phyloP scores from a whole-genome alignment of 2,329 filamentous ascomycete species.

The Thelonectria olida region DNA sequence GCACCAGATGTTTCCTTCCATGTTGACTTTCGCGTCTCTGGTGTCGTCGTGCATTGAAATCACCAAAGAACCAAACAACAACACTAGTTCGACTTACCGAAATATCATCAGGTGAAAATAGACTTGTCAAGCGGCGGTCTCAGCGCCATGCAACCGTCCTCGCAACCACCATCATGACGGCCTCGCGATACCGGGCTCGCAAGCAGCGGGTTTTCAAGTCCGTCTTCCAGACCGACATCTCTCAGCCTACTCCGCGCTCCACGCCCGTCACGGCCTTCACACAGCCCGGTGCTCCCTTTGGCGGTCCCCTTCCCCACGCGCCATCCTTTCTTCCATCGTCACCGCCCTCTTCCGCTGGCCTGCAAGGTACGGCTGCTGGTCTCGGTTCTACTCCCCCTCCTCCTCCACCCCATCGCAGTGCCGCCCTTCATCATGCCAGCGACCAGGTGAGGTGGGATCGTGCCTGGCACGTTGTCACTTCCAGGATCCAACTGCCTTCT shows the following conservation, averaged over 20 bases:
- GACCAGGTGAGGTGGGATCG: constrained; percentile 68
- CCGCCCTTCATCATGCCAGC: constrained; percentile 40
- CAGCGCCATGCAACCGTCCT: constrained; percentile 29
- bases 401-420: constrained; percentile 31
- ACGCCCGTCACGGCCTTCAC: constrained; percentile 47
- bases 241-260: constrained; percentile 57
- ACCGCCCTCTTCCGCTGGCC: constrained; percentile 1
- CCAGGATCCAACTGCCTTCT: constrained; percentile 64
- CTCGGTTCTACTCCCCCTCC: constrained; percentile 27
- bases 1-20: not conserved
- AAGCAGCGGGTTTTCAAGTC: constrained; percentile 63
- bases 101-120: not conserved
- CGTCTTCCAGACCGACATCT: constrained; percentile 63
- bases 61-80: constrained; percentile 16
- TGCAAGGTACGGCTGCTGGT: not conserved
- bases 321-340: constrained; percentile 14
- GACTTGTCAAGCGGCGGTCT: too few species aligned
- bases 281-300: constrained; percentile 57
- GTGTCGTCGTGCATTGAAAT: not conserved
- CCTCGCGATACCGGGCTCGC: constrained; percentile 56
- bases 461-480: constrained; percentile 70
- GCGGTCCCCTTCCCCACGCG: constrained; percentile 45
- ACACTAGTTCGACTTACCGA: not conserved
- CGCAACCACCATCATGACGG: constrained; percentile 45
- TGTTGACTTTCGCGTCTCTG: constrained; percentile 7